A percentile compares a stretch with the other conserved stretches of the same genome.
Conservation (phyloP, 257 asterid species). For the Prunella vulgaris region DNA sequence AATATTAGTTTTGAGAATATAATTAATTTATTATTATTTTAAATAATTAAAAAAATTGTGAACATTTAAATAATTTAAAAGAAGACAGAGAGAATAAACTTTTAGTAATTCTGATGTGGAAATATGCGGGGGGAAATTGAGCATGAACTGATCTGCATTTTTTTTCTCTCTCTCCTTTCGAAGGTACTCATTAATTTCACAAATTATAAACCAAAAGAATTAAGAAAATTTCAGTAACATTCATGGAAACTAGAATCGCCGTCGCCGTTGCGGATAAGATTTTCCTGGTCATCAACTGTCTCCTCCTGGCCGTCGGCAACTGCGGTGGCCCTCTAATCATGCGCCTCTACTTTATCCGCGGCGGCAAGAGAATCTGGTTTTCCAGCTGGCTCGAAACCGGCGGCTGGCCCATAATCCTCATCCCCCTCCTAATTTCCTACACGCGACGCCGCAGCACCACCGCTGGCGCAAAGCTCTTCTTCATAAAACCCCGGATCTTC, state of each 20-base stretch:
- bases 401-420: slow-evolving; percentile 36
- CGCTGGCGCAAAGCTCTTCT: background rate
- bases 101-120: no score
- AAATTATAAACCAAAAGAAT: slow-evolving; percentile 21
- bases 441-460: slow-evolving; percentile 27
- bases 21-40: no score
- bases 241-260: background rate
- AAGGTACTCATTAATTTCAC: background rate
- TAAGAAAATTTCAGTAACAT: slow-evolving; percentile 8
- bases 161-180: no score
- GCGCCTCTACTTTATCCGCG: slow-evolving; percentile 18
- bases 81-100: no score
- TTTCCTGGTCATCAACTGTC: background rate
- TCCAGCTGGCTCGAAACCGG: slow-evolving; percentile 29
- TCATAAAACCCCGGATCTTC: slow-evolving; percentile 26
- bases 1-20: no score
- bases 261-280: background rate
- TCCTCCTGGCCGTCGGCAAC: slow-evolving; percentile 18
- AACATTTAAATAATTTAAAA: no score
- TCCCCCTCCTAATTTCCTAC: slow-evolving; percentile 31
- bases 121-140: background rate
- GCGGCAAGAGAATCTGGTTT: slow-evolving; percentile 6
- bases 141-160: background rate
- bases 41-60: no score
- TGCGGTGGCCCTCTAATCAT: slow-evolving; percentile 20